phyloP scores from a whole-genome alignment of 495 filamentous ascomycete genomes.

The Cercophora sp. region DNA sequence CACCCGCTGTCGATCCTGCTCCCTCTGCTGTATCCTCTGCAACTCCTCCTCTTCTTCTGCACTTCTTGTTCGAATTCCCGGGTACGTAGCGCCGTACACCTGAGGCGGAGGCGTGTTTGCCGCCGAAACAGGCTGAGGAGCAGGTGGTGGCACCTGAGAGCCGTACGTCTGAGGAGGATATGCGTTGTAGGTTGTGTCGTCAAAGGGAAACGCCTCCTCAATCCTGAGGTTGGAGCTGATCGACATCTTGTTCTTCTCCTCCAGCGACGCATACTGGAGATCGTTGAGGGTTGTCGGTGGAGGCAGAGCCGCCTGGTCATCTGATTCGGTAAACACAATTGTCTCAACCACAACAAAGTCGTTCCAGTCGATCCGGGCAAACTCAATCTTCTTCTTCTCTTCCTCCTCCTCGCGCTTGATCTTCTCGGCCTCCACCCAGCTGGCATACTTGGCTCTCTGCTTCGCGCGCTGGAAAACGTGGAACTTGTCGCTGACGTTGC shows the following conservation, averaged over 20 bases:
- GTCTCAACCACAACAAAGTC: slow-evolving; percentile 97
- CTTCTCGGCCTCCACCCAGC: slow-evolving; percentile 80
- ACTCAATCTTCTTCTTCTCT: slow-evolving; percentile 78
- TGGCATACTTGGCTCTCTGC: slow-evolving; percentile 80
- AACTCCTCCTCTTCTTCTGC: slow-evolving; percentile 61
- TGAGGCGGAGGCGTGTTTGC: slow-evolving; percentile 35
- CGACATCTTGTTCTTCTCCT: slow-evolving; percentile 88
- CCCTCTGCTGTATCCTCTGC: slow-evolving; percentile 61
- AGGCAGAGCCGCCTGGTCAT: slow-evolving; percentile 81
- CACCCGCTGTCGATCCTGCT: slow-evolving; percentile 64
- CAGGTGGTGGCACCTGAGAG: slow-evolving; percentile 21
- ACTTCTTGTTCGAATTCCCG: slow-evolving; percentile 23
- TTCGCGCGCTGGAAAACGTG: slow-evolving; percentile 76
- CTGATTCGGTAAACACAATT: slow-evolving; percentile 84
- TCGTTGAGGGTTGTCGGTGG: slow-evolving; percentile 85
- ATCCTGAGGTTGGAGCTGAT: slow-evolving; percentile 77
- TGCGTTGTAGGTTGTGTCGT: slow-evolving; percentile 48
- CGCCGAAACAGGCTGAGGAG: slow-evolving; percentile 32
- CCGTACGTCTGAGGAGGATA: slow-evolving; percentile 29
- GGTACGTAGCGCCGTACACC: slow-evolving; percentile 27
- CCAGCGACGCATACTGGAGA: slow-evolving; percentile 86
- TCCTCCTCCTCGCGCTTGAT: slow-evolving; percentile 83
- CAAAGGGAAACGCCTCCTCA: slow-evolving; percentile 91
- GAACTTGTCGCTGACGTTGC: slow-evolving; percentile 75
- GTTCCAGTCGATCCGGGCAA: slow-evolving; percentile 94